Conservation (phyloP, 208 protist species). For the Vickermania spadyakhi region DNA sequence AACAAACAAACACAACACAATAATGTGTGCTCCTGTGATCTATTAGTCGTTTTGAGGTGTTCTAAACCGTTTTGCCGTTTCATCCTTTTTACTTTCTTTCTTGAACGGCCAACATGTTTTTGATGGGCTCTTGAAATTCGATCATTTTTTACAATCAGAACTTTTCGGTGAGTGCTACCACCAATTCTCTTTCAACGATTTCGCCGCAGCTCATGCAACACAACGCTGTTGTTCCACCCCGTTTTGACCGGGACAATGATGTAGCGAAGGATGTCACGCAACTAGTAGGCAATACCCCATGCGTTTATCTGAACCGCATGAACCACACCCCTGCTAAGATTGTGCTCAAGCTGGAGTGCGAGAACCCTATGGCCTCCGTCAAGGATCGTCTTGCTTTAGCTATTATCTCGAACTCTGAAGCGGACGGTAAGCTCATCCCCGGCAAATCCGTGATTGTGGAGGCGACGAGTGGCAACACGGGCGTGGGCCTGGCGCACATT, state of each 20-base stretch:
- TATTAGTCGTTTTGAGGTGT: no score
- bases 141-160: neutral
- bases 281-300: constrained; percentile 86
- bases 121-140: neutral
- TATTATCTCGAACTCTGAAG: constrained; percentile 78
- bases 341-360: constrained; percentile 77
- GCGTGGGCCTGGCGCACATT: constrained; percentile 76
- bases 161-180: neutral
- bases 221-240: no score
- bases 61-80: no score
- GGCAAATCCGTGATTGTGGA: constrained; percentile 84
- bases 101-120: neutral
- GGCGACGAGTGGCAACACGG: constrained; percentile 87
- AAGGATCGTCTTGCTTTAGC: constrained; percentile 82
- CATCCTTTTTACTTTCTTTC: constrained; percentile 1
- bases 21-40: no score
- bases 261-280: constrained; percentile 59
- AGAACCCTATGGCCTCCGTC: constrained; percentile 78
- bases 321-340: constrained; percentile 72
- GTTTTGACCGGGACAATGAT: constrained; percentile 45
- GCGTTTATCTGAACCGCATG: constrained; percentile 78
- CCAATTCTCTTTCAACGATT: neutral
- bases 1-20: no score
- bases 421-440: constrained; percentile 62
- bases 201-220: no score